Conservation (phyloP, 805 yeast genomes). For the Barnettozyma populi region DNA sequence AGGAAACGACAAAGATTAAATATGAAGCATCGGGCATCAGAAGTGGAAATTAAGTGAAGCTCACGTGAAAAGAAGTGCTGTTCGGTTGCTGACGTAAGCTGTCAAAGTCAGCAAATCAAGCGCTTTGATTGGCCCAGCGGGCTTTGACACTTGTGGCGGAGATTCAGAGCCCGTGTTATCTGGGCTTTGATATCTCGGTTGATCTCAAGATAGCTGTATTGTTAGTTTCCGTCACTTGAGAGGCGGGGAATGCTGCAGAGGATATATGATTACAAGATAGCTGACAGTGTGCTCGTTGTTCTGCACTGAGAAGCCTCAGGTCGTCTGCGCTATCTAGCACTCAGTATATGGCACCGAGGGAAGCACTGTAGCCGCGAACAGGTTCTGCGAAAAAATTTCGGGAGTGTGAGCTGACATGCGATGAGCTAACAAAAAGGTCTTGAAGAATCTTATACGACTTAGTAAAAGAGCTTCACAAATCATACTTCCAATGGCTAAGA, state of each 20-base stretch:
- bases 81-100: neutral
- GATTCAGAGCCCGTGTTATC: constrained; percentile 5
- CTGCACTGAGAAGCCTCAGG: neutral
- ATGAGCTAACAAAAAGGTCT: constrained; percentile 1
- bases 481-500: constrained; percentile 43
- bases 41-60: neutral
- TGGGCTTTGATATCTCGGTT: neutral
- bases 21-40: neutral
- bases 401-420: neutral
- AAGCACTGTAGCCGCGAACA: too few relatives aligned
- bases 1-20: neutral
- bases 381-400: neutral
- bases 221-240: neutral
- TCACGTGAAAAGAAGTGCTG: constrained; percentile 7
- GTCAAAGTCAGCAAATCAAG: neutral
- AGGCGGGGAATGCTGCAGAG: neutral
- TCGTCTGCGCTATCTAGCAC: too few relatives aligned
- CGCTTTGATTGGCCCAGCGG: neutral
- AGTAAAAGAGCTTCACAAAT: neutral
- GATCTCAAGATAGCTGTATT: neutral
- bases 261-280: neutral
- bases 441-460: neutral
- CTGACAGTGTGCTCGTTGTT: neutral
- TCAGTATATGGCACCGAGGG: too few relatives aligned
- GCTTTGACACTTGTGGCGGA: neutral